Conservation (phyloP, 345 rosid species). For the Bruguiera parviflora region DNA sequence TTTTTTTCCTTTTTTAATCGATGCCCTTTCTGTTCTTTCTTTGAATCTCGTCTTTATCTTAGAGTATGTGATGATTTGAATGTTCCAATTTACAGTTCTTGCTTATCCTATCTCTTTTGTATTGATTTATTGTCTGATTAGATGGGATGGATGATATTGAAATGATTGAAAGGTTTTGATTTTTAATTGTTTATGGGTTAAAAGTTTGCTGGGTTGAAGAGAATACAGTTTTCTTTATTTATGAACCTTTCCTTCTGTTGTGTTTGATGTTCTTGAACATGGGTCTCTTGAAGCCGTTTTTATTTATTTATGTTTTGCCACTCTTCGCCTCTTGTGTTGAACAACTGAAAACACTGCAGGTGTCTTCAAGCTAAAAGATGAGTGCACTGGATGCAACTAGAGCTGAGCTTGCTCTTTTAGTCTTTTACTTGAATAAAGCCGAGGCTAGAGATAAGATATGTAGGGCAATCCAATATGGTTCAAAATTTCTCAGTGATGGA, state of each 20-base stretch:
- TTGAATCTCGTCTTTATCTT: neutral
- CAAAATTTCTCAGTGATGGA: conserved; percentile 86
- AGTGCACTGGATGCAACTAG: conserved; percentile 72
- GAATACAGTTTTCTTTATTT: neutral
- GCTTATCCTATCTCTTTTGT: too few relatives aligned
- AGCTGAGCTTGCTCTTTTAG: conserved; percentile 80
- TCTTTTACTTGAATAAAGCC: conserved; percentile 87
- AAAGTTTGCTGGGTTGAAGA: neutral
- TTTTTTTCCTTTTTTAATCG: neutral
- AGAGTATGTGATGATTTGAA: too few relatives aligned
- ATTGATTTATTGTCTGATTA: too few relatives aligned
- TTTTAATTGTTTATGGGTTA: too few relatives aligned
- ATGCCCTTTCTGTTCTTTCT: too few relatives aligned
- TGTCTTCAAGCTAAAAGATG: conserved; percentile 45
- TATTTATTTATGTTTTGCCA: too few relatives aligned
- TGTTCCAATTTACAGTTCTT: too few relatives aligned
- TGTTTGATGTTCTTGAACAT: too few relatives aligned
- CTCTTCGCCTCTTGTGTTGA: too few relatives aligned
- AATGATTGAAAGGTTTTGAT: too few relatives aligned
- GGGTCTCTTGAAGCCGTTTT: too few relatives aligned
- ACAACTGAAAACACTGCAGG: conserved; percentile 4
- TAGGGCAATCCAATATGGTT: conserved; percentile 96
- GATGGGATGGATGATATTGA: too few relatives aligned
- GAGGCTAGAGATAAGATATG: conserved; percentile 99
- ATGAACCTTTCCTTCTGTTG: neutral